Percentiles rank a stretch among this genome's conserved stretches.
Conservation (phyloP, 2,329 filamentous ascomycete genomes). For the Penicillium verrucosum region DNA sequence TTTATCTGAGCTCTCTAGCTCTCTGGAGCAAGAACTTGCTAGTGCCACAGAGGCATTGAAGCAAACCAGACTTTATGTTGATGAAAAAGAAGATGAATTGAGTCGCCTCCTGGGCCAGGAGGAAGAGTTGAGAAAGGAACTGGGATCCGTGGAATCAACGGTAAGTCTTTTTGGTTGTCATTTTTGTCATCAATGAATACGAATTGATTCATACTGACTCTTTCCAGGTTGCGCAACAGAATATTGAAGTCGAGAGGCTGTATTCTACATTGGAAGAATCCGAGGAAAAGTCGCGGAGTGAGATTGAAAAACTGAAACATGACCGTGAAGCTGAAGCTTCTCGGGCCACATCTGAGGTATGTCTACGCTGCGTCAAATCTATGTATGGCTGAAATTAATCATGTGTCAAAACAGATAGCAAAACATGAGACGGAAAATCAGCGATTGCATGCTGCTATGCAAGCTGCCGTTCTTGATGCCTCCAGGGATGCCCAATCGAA, state of each 20-base stretch:
- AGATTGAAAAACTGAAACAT: constrained; percentile 21
- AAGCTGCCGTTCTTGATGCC: constrained; percentile 23
- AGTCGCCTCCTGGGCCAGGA: constrained; percentile 22
- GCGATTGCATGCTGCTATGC: constrained; percentile 26
- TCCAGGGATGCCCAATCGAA: constrained; percentile 31
- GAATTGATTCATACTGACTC: constrained; percentile 3
- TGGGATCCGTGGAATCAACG: constrained; percentile 20
- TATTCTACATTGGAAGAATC: constrained; percentile 19
- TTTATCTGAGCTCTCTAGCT: constrained; percentile 17
- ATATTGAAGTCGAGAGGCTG: constrained; percentile 22
- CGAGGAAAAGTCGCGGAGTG: constrained; percentile 18
- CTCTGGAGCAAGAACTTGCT: constrained; percentile 28
- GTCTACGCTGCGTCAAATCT: neutral
- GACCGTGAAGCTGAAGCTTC: constrained; percentile 23
- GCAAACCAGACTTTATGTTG: constrained; percentile 14
- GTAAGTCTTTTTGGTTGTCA: constrained; percentile 14
- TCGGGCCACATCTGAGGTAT: constrained; percentile 24
- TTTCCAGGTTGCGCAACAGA: constrained; percentile 25
- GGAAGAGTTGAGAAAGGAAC: constrained; percentile 14
- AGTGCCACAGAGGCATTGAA: constrained; percentile 24
- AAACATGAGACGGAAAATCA: constrained; percentile 27
- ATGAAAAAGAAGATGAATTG: constrained; percentile 29
- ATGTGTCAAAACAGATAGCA: constrained; percentile 16
- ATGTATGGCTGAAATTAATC: neutral
- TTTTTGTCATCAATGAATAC: neutral